Conservation (phyloP, 306 rosid species). For the Rosa rugosa region DNA sequence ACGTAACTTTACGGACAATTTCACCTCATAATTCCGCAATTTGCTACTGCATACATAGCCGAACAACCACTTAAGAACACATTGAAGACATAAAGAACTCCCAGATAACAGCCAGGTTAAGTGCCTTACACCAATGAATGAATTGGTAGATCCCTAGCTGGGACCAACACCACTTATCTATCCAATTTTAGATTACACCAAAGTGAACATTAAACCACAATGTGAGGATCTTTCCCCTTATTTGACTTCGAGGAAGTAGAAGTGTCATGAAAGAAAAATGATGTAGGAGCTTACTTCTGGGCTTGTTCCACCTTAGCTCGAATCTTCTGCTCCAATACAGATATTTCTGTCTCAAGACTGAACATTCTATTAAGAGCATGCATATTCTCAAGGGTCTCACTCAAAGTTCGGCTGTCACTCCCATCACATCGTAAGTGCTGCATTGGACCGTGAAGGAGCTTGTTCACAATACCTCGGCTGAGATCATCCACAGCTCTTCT, state of each 20-base stretch:
- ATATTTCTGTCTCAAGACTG: constrained; percentile 86
- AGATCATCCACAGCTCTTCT: constrained; percentile 93
- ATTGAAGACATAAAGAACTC: constrained; percentile 32
- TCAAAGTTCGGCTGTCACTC: constrained; percentile 83
- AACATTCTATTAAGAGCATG: constrained; percentile 98
- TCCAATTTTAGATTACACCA: constrained; percentile 38
- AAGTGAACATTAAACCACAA: constrained; percentile 28
- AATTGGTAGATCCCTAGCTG: constrained; percentile 33
- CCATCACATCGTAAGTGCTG: constrained; percentile 98
- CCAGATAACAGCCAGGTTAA: constrained; percentile 32
- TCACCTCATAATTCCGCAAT: constrained; percentile 33
- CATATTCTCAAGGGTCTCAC: constrained; percentile 96
- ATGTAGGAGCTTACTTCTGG: constrained; percentile 53
- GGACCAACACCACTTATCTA: constrained; percentile 32
- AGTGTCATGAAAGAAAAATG: constrained; percentile 31
- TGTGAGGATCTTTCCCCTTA: constrained; percentile 32
- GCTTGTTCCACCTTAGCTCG: constrained; percentile 95
- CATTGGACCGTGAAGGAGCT: constrained; percentile 99
- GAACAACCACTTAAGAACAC: constrained; percentile 29
- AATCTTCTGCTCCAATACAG: constrained; percentile 86
- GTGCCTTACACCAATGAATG: constrained; percentile 36
- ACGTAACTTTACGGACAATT: constrained; percentile 12
- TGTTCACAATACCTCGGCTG: constrained; percentile 93
- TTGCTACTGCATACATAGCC: constrained; percentile 37
- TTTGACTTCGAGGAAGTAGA: constrained; percentile 35